Percentiles rank a stretch among this genome's conserved stretches.
phyloP scores from a whole-genome alignment of 371 early-diverging fungal species.

The Apophysomyces elegans region DNA sequence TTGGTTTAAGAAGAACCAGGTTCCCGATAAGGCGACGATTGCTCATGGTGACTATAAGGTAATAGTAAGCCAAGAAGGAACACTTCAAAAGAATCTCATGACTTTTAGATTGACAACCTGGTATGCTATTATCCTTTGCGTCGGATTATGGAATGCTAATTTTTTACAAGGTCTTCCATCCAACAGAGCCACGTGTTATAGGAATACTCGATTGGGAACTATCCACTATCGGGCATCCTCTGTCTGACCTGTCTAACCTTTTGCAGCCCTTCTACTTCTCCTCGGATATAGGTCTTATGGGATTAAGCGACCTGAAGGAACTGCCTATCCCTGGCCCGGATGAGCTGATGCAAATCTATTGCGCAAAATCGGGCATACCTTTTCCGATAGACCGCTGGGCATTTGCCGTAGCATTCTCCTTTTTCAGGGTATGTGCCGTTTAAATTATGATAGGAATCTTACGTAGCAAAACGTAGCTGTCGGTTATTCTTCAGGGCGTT shows the following conservation, averaged over 20 bases:
- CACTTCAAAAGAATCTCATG: no score
- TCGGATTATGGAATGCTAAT: neutral
- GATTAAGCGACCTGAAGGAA: constrained; percentile 10
- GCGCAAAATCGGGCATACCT: constrained; percentile 47
- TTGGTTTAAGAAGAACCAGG: constrained; percentile 75
- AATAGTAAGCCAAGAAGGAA: neutral
- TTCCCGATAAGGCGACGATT: constrained; percentile 76
- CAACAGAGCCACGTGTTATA: constrained; percentile 78
- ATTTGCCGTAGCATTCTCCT: constrained; percentile 43
- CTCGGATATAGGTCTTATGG: neutral
- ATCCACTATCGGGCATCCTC: constrained; percentile 93
- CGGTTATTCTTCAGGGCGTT: constrained; percentile 87
- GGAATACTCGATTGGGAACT: constrained; percentile 97
- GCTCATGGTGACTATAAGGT: constrained; percentile 93
- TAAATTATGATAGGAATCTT: neutral
- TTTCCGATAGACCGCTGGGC: constrained; percentile 76
- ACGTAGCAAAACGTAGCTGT: constrained; percentile 40
- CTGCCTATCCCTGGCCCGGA: constrained; percentile 67
- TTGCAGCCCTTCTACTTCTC: constrained; percentile 65
- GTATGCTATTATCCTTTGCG: constrained; percentile 29
- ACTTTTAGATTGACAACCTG: constrained; percentile 69
- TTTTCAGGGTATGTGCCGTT: constrained; percentile 62
- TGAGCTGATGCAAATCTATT: constrained; percentile 69
- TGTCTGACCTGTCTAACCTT: constrained; percentile 88
- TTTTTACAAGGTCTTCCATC: constrained; percentile 68